phyloP scores from a whole-genome alignment of 2,329 filamentous ascomycete species.

The Scytalidium sp. region DNA sequence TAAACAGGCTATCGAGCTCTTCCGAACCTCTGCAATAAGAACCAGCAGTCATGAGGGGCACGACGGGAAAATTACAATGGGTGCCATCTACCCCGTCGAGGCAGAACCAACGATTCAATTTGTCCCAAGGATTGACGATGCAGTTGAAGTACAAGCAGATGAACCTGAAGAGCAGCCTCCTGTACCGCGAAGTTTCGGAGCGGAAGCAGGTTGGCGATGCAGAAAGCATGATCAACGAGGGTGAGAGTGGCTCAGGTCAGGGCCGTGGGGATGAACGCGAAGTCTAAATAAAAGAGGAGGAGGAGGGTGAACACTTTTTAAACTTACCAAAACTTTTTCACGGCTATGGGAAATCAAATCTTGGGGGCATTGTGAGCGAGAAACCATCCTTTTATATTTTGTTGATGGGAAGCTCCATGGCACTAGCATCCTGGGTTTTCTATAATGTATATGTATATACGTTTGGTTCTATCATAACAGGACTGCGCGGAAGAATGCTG shows the following conservation, averaged over 20 bases:
- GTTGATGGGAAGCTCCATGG: background rate
- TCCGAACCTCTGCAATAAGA: conserved; percentile 96
- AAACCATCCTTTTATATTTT: background rate
- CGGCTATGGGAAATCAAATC: conserved; percentile 1
- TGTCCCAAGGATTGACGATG: conserved; percentile 63
- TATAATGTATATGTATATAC: background rate
- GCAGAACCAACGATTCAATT: conserved; percentile 33
- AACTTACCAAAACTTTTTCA: too few relatives aligned
- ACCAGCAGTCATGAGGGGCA: conserved; percentile 77
- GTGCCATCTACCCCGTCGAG: conserved; percentile 33
- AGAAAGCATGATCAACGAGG: conserved; percentile 67
- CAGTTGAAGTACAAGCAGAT: conserved; percentile 48
- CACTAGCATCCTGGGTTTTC: background rate
- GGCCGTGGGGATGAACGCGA: conserved; percentile 28
- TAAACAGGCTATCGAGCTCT: conserved; percentile 91
- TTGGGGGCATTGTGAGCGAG: background rate
- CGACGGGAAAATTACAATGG: conserved; percentile 36
- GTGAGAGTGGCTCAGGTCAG: conserved; percentile 20
- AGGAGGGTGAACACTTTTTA: too few relatives aligned
- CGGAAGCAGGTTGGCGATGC: conserved; percentile 88
- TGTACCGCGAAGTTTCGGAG: conserved; percentile 71
- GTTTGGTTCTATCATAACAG: background rate
- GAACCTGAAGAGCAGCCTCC: conserved; percentile 58
- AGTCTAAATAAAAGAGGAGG: conserved; percentile 16
- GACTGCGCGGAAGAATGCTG: background rate